Evolutionary conservation across 1,284 basidiomycete genomes (phyloP), one percentile per base, ranked within the genome.

Genomic region (Cystobasidium pallidum): DNA sequence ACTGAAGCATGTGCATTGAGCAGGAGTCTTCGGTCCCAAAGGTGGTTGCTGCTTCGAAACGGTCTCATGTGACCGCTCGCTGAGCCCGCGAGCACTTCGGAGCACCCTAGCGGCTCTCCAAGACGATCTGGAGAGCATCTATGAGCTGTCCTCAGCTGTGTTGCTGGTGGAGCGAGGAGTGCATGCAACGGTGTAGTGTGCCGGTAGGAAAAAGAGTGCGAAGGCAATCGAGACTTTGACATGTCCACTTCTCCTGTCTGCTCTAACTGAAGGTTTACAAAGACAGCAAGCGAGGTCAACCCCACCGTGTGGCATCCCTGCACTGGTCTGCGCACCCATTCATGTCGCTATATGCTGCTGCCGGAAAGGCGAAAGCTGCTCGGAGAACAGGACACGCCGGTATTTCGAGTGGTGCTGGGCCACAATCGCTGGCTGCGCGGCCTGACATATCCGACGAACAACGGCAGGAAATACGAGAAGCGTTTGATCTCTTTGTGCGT

Each of bases 381-480:
- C 59, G 68, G 28, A 43, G 68, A 28, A 64, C 68, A 55, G 34
- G 59, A 19, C 58, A 61, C 45, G 59, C 59, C 8, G 66, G 39
- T n/a, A 36, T 19, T 30, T 32, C 54, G n/a, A 55, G 68, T 26
- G 68, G 36, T 3, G 36, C n/a, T 52, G 57, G 45, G 6, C 7
- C 21, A 34, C 41, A 36, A 51, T 34, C 26, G 8, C 26, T 30
- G 41, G 51, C 30, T 24, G 13, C 49, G 51, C 43, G 73, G 45
- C 67, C 67, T 28, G 73, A 74, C 26, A 87, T 98, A 51, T 88
- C 90, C 2, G 94, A 97, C 72, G 94, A 98, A 80, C 94, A 98
- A 81, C 91, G 92, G 78, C 90, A 93, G 79, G 73, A 99, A 83
- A 96, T 99, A 77, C 94, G 94, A 80, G 96, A 99, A 80, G 96